Conservation (phyloP, 108 stramenopile species). For the Skeletonema menzelii region DNA sequence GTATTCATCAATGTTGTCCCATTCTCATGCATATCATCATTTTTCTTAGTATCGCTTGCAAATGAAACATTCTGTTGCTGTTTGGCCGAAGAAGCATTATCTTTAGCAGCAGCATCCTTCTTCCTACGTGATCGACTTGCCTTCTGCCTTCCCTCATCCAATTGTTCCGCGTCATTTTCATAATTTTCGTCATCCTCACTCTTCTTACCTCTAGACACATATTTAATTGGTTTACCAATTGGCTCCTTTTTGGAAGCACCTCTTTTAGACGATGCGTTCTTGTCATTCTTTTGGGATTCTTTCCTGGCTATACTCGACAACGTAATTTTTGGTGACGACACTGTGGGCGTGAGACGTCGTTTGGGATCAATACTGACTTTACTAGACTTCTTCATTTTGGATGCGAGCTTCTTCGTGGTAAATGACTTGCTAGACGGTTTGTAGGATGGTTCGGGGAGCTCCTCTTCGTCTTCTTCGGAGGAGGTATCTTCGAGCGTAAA, state of each 20-base stretch:
- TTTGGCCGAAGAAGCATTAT: not conserved
- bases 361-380: not conserved
- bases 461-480: not conserved
- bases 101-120: not conserved
- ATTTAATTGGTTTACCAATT: not conserved
- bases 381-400: not conserved
- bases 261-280: not conserved
- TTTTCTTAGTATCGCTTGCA: not conserved
- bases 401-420: not conserved
- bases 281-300: not conserved
- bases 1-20: not conserved
- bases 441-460: not conserved
- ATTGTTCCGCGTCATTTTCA: slow-evolving; percentile 1
- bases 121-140: not conserved
- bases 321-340: not conserved
- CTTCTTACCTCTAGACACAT: not conserved
- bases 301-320: not conserved
- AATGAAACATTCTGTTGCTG: not conserved
- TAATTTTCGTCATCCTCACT: not conserved
- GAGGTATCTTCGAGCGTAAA: not conserved
- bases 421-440: not conserved
- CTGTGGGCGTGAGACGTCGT: not conserved
- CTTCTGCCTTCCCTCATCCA: not conserved
- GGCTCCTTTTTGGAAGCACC: not conserved
- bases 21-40: not conserved